These are phyloP conservation scores for Daedalea quercina DNA, from an alignment of 768 basidiomycete genomes.

Conservation along the genomic window DNA sequence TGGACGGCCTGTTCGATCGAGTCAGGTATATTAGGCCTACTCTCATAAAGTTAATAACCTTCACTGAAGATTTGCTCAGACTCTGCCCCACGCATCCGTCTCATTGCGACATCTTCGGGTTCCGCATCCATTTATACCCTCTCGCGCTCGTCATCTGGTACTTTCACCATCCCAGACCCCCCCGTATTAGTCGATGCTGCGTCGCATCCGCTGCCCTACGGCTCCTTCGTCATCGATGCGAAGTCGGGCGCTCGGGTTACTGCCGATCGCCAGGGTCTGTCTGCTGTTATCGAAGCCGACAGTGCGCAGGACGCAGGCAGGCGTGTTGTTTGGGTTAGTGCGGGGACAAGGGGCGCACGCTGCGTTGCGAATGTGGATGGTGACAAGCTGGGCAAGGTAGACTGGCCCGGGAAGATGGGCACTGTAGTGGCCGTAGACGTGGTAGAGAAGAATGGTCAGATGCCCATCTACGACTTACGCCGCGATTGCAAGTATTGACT, in stretches of 20 bases:
- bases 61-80: conserved; percentile 25
- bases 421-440: conserved; percentile 44
- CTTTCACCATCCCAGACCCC: conserved; percentile 26
- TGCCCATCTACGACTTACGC: not conserved
- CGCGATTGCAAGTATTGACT: not conserved
- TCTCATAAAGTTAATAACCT: not conserved
- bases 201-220: conserved; percentile 37
- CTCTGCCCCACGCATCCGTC: conserved; percentile 40
- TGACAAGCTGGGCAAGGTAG: conserved; percentile 56
- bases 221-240: conserved; percentile 45
- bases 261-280: conserved; percentile 39
- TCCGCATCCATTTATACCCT: conserved; percentile 53
- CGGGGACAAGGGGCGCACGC: conserved; percentile 53
- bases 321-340: conserved; percentile 37
- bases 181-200: conserved; percentile 31
- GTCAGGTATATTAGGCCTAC: conserved; percentile 32
- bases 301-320: conserved; percentile 19
- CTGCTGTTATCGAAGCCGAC: conserved; percentile 22
- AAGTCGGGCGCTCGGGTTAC: conserved; percentile 40
- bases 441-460: conserved; percentile 53
- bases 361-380: conserved; percentile 55
- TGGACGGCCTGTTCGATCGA: conserved; percentile 62
- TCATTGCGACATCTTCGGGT: conserved; percentile 61
- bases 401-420: conserved; percentile 53
- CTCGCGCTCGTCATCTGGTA: conserved; percentile 26